phyloP scores from a whole-genome alignment of 192 early-diverging fungal species.

The Coemansia biformis region DNA sequence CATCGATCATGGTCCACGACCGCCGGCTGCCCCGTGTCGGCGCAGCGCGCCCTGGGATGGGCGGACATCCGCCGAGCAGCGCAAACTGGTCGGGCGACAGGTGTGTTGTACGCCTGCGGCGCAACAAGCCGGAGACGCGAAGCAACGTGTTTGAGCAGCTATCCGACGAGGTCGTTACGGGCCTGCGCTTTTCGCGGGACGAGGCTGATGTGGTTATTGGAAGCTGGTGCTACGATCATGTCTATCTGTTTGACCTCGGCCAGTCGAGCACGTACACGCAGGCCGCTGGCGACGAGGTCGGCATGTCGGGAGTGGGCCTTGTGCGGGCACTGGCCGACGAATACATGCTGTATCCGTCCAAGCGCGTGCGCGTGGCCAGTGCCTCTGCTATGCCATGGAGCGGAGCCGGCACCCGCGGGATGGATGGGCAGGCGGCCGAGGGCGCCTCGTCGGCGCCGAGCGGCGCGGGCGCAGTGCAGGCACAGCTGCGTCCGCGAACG shows the following conservation, averaged over 20 bases:
- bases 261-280: slow-evolving; percentile 16
- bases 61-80: neutral
- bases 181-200: slow-evolving; percentile 38
- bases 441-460: too few species aligned
- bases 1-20: slow-evolving; percentile 50
- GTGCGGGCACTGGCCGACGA: neutral
- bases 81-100: slow-evolving; percentile 25
- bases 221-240: slow-evolving; percentile 54
- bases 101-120: slow-evolving; percentile 35
- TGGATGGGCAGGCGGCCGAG: too few species aligned
- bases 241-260: slow-evolving; percentile 57
- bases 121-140: slow-evolving; percentile 2
- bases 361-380: slow-evolving; percentile 17
- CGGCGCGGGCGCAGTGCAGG: neutral
- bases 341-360: neutral
- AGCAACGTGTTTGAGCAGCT: slow-evolving; percentile 9
- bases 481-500: neutral
- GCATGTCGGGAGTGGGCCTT: neutral
- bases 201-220: slow-evolving; percentile 46
- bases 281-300: neutral
- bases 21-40: slow-evolving; percentile 33
- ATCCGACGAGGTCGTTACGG: slow-evolving; percentile 36
- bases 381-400: neutral
- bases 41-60: neutral
- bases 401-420: too few species aligned